Base-by-base conservation (phyloP, 768 basidiomycete genomes). In the Coprinopsis marcescibilis region DNA sequence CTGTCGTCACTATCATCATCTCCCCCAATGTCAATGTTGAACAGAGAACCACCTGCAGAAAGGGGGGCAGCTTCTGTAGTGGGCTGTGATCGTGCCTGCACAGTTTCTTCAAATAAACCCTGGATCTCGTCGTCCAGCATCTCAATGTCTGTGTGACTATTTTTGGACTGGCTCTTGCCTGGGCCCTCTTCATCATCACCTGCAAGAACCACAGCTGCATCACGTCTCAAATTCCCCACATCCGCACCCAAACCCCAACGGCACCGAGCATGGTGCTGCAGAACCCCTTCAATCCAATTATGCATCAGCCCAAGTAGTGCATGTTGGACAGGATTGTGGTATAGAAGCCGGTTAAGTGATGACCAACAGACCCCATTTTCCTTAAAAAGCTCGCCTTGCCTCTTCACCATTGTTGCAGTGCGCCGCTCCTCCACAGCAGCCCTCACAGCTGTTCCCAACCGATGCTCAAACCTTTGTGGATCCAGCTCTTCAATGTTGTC, bases 271-370 rank as follows among this genome's bases (percentile, higher is more conserved):
- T 55, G 53, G 24, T 55, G 48, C 39, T 55, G 50, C 20, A 60
- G 48, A 21, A 61, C 27, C 7, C 55, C 60, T 51, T 61, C 56
- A 8, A 56, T 38, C 57, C 60, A 61, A 48, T 59, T 61, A 30
- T 61, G 60, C 57, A 61, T 56, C 1, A 54, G 14, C 3, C 60
- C 60, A 27, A 61, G 53, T 3, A 59, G 19, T 2, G 55, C 57
- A 36, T 61, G 57, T 2, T 36, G 23, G 15, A 61, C 57, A 30
- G 56, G 53, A 50, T 61, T 57, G 19, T 53, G 44, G 41, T 61
- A 61, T 4, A 35, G 24, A 10, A 61, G 50, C 3, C 29, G 37
- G 25, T 57, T 51, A 12, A 61, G 38, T 3, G 58, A 46, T 6
- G 60, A 55, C 52, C 53, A 59, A 0, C 56, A 53, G 10, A 61